Conservation (phyloP, 805 yeast species). For the Candida germanica region DNA sequence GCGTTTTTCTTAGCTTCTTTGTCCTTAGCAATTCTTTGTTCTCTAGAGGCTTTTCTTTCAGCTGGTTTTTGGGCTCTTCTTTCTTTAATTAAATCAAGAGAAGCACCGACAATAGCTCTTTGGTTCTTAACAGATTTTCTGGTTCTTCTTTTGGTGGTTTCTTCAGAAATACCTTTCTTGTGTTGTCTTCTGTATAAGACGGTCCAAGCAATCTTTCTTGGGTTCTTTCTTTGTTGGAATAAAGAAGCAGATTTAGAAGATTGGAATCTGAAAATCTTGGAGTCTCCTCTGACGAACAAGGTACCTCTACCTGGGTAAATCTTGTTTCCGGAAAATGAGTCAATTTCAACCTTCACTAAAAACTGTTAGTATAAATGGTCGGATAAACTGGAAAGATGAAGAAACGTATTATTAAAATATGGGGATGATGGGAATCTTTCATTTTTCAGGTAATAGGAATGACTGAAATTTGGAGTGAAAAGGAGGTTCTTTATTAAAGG, state of each 20-base stretch:
- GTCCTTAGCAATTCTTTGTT: slow-evolving; percentile 77
- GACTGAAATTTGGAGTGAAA: too few relatives aligned
- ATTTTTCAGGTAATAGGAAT: too few relatives aligned
- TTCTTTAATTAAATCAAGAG: slow-evolving; percentile 96
- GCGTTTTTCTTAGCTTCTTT: slow-evolving; percentile 88
- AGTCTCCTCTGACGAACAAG: slow-evolving; percentile 98
- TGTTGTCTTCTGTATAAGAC: slow-evolving; percentile 99
- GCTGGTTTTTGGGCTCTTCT: slow-evolving; percentile 95
- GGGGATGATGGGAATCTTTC: too few relatives aligned
- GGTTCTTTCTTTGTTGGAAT: slow-evolving; percentile 99
- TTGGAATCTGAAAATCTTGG: slow-evolving; percentile 99
- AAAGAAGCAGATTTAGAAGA: slow-evolving; percentile 95
- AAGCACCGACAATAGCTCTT: slow-evolving; percentile 99
- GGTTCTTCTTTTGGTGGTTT: slow-evolving; percentile 92
- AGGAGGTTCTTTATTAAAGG: too few relatives aligned
- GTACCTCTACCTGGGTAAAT: slow-evolving; percentile 99
- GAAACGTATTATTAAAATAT: too few relatives aligned
- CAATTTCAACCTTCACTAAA: slow-evolving; percentile 97
- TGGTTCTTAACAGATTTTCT: slow-evolving; percentile 98
- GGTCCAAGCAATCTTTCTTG: slow-evolving; percentile 99
- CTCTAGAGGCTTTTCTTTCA: slow-evolving; percentile 97
- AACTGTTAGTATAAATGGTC: slow-evolving; percentile 27
- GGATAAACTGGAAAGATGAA: neutral
- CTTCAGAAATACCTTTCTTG: slow-evolving; percentile 99
- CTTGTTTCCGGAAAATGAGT: slow-evolving; percentile 98